phyloP scores from a whole-genome alignment of 495 filamentous ascomycete species.

The Rhizodiscina lignyota region DNA sequence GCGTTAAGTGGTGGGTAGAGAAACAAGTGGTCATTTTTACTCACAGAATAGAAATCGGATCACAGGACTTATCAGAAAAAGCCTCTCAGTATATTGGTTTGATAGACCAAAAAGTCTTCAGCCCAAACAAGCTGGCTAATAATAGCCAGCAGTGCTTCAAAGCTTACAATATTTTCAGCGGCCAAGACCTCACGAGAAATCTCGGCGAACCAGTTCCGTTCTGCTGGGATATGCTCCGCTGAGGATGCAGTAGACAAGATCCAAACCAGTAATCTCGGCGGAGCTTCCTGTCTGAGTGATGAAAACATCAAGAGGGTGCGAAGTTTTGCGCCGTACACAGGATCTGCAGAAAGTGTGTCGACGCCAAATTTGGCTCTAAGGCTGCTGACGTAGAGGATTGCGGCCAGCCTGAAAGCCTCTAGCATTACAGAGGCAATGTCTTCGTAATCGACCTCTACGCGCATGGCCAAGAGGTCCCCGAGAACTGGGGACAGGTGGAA shows the following conservation, averaged over 20 bases:
- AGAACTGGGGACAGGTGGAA: neutral
- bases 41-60: neutral
- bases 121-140: neutral
- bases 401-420: neutral
- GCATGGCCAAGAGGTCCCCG: neutral
- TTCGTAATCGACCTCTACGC: neutral
- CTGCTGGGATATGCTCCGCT: neutral
- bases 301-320: neutral
- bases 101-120: slow-evolving; percentile 1
- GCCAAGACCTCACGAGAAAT: neutral
- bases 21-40: too few species aligned
- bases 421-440: neutral
- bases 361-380: slow-evolving; percentile 1
- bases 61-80: neutral
- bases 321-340: neutral
- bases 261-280: neutral
- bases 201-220: neutral
- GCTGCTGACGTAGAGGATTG: neutral
- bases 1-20: neutral
- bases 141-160: neutral
- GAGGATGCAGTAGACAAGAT: neutral
- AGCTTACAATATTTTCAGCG: neutral
- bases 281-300: neutral
- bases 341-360: slow-evolving; percentile 1
- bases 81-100: neutral